Evolutionary conservation across 2,329 filamentous ascomycete genomes (phyloP).

Genomic region (Fusarium sp.): DNA sequence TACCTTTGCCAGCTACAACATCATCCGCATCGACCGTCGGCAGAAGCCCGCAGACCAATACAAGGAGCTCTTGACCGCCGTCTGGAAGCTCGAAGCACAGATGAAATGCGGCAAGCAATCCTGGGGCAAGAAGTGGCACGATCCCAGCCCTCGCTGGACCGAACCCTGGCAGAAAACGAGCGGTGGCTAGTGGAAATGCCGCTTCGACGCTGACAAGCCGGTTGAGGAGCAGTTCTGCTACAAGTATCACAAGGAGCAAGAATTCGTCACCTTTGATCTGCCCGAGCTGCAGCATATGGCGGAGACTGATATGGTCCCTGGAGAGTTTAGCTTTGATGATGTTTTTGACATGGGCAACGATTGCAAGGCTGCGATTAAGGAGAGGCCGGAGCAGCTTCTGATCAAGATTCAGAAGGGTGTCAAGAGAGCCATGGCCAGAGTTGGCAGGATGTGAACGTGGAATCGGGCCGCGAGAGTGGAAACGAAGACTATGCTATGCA

Average conservation of each 20-base stretch:
- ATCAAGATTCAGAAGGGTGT: constrained; percentile 16
- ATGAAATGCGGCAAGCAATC: constrained; percentile 3
- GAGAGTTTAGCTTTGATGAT: constrained; percentile 23
- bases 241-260: constrained; percentile 15
- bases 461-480: background rate
- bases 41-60: constrained; percentile 19
- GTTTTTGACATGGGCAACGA: constrained; percentile 6
- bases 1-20: constrained; percentile 18
- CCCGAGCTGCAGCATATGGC: background rate
- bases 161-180: constrained; percentile 29
- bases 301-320: background rate
- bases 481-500: background rate
- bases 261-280: background rate
- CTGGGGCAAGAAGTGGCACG: constrained; percentile 40
- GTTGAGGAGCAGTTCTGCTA: constrained; percentile 29
- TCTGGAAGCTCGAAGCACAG: constrained; percentile 29
- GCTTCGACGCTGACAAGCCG: constrained; percentile 31
- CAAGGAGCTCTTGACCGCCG: constrained; percentile 27
- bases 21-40: constrained; percentile 19
- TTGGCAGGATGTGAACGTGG: constrained; percentile 13
- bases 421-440: constrained; percentile 30
- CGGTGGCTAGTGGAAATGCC: constrained; percentile 45
- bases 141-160: constrained; percentile 24
- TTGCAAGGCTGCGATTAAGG: background rate
- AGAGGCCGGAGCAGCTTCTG: constrained; percentile 13